A percentile compares a stretch with the other conserved stretches of the same genome.
Conservation (phyloP, 1,284 basidiomycete species). For the Pascua guehoae region DNA sequence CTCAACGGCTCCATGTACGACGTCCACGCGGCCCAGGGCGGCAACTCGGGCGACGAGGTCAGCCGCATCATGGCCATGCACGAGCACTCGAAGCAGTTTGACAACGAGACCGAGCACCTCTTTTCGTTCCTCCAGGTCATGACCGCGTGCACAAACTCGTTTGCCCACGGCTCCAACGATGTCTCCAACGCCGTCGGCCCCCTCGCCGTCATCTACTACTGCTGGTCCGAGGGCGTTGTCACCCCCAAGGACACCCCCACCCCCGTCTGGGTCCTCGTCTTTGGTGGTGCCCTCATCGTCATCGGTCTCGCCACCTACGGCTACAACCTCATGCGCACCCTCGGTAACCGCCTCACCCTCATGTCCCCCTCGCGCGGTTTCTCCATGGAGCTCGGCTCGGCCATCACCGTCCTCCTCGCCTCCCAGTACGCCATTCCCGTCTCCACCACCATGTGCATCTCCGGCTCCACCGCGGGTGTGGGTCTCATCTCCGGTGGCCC, state of each 20-base stretch:
- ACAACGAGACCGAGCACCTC: constrained; percentile 53
- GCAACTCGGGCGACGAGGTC: constrained; percentile 22
- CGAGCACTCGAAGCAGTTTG: constrained; percentile 48
- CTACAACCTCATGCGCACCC: constrained; percentile 46
- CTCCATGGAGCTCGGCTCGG: constrained; percentile 53
- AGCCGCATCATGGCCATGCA: constrained; percentile 30
- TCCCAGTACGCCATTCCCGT: constrained; percentile 48
- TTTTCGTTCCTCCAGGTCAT: constrained; percentile 55
- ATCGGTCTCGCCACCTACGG: constrained; percentile 53
- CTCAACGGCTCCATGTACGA: constrained; percentile 40
- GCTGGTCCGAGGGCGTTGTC: constrained; percentile 44
- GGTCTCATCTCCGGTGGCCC: constrained; percentile 48
- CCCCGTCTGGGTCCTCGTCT: constrained; percentile 51
- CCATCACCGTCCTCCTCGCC: constrained; percentile 52
- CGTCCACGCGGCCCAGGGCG: constrained; percentile 45
- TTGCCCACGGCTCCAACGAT: constrained; percentile 52
- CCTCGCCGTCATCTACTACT: constrained; percentile 45
- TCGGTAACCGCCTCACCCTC: constrained; percentile 53
- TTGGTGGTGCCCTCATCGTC: constrained; percentile 48
- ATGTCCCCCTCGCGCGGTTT: constrained; percentile 53
- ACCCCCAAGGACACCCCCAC: constrained; percentile 41
- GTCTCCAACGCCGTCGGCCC: constrained; percentile 46
- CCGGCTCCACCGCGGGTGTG: constrained; percentile 52
- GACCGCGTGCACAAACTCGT: constrained; percentile 53
- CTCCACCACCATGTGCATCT: constrained; percentile 51